Evolutionary conservation across 1,284 basidiomycete genomes (phyloP).

Genomic region (Trichosporon faecale): DNA sequence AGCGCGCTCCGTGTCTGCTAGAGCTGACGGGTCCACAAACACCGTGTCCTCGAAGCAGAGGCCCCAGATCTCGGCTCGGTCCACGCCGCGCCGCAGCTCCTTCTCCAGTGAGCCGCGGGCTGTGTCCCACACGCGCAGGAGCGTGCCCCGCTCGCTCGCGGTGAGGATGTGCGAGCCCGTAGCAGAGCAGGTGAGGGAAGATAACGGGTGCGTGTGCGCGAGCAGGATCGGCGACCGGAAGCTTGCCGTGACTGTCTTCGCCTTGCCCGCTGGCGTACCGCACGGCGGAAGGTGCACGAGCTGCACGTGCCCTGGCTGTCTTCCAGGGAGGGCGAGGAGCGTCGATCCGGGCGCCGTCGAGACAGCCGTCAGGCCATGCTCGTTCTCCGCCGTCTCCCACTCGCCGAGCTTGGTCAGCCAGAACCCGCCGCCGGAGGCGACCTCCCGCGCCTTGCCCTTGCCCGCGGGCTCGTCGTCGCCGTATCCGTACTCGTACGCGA

Average conservation of each 20-base stretch:
- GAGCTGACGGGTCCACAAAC: conserved; percentile 9
- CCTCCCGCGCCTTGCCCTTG: conserved; percentile 21
- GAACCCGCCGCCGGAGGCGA: conserved; percentile 27
- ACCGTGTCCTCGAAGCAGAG: conserved; percentile 55
- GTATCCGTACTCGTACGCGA: conserved; percentile 71
- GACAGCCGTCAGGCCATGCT: conserved; percentile 74
- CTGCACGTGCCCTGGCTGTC: conserved; percentile 86
- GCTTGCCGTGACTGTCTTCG: conserved; percentile 24
- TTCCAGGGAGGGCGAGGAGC: conserved; percentile 78
- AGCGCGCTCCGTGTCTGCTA: conserved; percentile 62
- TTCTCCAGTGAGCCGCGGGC: conserved; percentile 68
- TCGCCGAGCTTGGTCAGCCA: conserved; percentile 63
- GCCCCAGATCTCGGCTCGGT: conserved; percentile 88
- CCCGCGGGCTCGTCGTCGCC: conserved; percentile 21
- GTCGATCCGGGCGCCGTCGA: conserved; percentile 74
- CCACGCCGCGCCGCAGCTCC: conserved; percentile 81
- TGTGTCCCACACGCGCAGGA: conserved; percentile 85
- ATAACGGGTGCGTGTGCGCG: conserved; percentile 76
- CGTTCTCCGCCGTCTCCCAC: conserved; percentile 88
- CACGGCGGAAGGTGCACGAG: conserved; percentile 81
- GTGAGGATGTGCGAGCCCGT: conserved; percentile 80
- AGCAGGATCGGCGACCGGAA: conserved; percentile 66
- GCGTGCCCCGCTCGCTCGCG: conserved; percentile 77
- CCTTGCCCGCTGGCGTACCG: conserved; percentile 28
- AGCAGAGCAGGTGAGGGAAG: conserved; percentile 70